phyloP scores from a whole-genome alignment of 2,329 filamentous ascomycete species.

The Sporothrix curviconia region DNA sequence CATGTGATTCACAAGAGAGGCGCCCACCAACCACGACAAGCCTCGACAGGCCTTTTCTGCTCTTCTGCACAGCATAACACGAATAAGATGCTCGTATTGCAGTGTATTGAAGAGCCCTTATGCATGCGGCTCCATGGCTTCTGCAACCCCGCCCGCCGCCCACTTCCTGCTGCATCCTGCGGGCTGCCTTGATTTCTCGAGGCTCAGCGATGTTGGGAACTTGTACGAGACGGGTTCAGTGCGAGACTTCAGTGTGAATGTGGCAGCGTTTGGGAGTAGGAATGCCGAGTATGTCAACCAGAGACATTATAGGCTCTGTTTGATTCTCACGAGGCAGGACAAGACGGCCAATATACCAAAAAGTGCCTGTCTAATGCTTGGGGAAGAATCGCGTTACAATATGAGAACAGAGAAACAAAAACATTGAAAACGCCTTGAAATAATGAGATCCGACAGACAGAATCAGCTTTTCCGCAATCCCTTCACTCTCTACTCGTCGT shows the following conservation, averaged over 20 bases:
- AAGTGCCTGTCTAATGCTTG: background rate
- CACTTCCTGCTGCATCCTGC: background rate
- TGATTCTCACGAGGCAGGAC: too few species aligned
- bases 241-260: too few species aligned
- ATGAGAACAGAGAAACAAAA: background rate
- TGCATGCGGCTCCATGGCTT: background rate
- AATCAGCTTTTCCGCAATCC: background rate
- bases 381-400: background rate
- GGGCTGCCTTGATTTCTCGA: background rate
- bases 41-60: background rate
- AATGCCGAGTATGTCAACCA: too few species aligned
- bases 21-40: background rate
- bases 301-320: too few species aligned
- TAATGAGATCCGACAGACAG: background rate
- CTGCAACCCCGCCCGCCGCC: background rate
- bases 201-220: conserved; percentile 1
- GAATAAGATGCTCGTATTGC: too few species aligned
- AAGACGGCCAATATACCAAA: too few species aligned
- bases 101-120: background rate
- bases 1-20: background rate
- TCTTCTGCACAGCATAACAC: too few species aligned
- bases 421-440: background rate
- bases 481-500: conserved; percentile 26
- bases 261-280: too few species aligned
- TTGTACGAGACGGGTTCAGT: too few species aligned